A percentile compares a stretch with the other conserved stretches of the same genome.
phyloP scores from a whole-genome alignment of 2,329 filamentous ascomycete species.

The Cytospora chrysosperma region DNA sequence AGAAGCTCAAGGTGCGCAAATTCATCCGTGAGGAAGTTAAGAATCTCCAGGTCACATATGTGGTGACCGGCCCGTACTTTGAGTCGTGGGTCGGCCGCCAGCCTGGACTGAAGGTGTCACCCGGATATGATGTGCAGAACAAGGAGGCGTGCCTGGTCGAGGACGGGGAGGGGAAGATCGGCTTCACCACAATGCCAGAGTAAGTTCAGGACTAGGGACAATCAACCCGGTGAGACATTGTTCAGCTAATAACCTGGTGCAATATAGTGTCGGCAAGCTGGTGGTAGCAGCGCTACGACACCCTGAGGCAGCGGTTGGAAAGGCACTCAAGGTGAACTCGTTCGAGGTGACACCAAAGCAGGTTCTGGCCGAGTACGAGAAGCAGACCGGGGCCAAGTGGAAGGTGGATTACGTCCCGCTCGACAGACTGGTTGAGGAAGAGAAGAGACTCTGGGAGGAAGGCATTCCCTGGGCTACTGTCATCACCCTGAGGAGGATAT shows the following conservation, averaged over 20 bases:
- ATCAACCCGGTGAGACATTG: not conserved
- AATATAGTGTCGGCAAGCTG: slow-evolving; percentile 60
- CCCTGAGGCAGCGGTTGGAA: slow-evolving; percentile 51
- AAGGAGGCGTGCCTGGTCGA: slow-evolving; percentile 62
- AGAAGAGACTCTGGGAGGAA: slow-evolving; percentile 58
- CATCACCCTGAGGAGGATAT: slow-evolving; percentile 66
- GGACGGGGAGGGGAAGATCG: slow-evolving; percentile 60
- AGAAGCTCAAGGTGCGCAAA: slow-evolving; percentile 66
- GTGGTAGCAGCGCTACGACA: slow-evolving; percentile 62
- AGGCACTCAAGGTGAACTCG: slow-evolving; percentile 66
- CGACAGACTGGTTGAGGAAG: slow-evolving; percentile 52
- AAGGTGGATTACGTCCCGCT: slow-evolving; percentile 52
- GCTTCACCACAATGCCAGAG: slow-evolving; percentile 72
- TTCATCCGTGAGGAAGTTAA: slow-evolving; percentile 54
- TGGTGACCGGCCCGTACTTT: slow-evolving; percentile 69
- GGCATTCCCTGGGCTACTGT: slow-evolving; percentile 51
- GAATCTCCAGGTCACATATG: slow-evolving; percentile 60
- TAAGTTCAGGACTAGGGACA: slow-evolving; percentile 39
- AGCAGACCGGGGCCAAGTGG: slow-evolving; percentile 61
- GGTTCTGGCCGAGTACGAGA: slow-evolving; percentile 67
- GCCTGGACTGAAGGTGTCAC: slow-evolving; percentile 40
- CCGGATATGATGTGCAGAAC: slow-evolving; percentile 57
- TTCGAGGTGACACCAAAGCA: slow-evolving; percentile 64
- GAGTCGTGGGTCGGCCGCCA: slow-evolving; percentile 57
- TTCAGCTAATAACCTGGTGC: not conserved